Evolutionary conservation across 768 basidiomycete genomes (phyloP), one percentile per base, ranked within the genome.

Genomic region (Pleurotus sapidus): DNA sequence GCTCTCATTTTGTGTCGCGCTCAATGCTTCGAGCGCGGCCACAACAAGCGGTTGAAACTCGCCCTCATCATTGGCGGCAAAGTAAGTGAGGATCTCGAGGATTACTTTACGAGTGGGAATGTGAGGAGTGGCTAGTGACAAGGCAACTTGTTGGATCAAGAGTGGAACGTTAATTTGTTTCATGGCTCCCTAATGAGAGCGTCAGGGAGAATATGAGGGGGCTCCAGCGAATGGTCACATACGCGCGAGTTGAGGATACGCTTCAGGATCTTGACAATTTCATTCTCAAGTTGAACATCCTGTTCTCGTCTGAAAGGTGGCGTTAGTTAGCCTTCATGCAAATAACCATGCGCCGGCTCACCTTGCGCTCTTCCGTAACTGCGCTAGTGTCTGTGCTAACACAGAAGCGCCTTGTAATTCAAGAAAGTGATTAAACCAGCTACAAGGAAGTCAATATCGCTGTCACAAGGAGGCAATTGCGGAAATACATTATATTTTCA

Each of bases 201-300:
- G 42, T 58, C 61, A 53, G 61, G 61, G 47, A 61, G 49, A 63
- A 37, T 37, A 46, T 15, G 17, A 53, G 23, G 30, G 30, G 30
- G 30, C 30, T 34, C 8, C 30, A 34, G 46, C 61, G 62, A 59
- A 63, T 68, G 46, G 59, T 23, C 30, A 72, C 80, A 64, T 60
- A 86, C 86, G 49, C 67, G 67, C 64, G 74, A 80, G 64, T 95
- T 95, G 40, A 97, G 75, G 24, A 96, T 88, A 24, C 84, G 84
- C 66, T 84, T 89, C 59, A 98, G 71, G 69, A 92, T 94, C 70
- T 94, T 96, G 57, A 90, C 82, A 50, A 95, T 76, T 73, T 98
- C 96, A 51, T 92, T 84, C 70, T 98, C 96, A 20, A 97, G 72
- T 12, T 73, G 69, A 37, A 82, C 79, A 65, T 98, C 94, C 15